Conservation (phyloP, 2,329 filamentous ascomycete species). For the Cladosporium sp. region DNA sequence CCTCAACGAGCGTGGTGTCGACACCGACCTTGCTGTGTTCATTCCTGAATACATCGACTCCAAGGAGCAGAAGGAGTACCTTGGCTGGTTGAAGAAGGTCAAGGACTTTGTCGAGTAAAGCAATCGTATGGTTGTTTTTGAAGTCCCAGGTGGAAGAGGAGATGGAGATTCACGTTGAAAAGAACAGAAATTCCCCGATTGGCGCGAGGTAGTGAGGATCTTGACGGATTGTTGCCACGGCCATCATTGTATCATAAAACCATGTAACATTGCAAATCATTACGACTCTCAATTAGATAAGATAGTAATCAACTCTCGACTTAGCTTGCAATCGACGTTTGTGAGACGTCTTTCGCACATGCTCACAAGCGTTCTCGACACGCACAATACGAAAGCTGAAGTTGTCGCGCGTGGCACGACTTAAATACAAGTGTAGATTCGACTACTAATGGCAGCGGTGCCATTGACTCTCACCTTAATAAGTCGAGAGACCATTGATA, state of each 20-base stretch:
- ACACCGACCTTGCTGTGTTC: constrained; percentile 80
- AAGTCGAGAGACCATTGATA: no score
- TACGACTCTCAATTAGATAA: constrained; percentile 1
- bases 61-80: constrained; percentile 98
- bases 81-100: constrained; percentile 79
- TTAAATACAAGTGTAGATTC: no score
- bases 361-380: no score
- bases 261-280: constrained; percentile 5
- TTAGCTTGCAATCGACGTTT: no score
- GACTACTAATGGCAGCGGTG: no score
- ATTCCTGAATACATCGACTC: constrained; percentile 94
- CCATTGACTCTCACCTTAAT: no score
- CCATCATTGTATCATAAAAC: constrained; percentile 1
- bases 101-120: constrained; percentile 71
- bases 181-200: background rate
- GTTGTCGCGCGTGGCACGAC: no score
- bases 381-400: no score
- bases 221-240: background rate
- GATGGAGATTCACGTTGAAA: background rate
- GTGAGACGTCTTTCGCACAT: no score
- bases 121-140: background rate
- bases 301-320: no score
- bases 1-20: constrained; percentile 90
- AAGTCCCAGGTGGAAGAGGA: background rate
- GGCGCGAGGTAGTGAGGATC: background rate